A percentile compares a stretch with the other conserved stretches of the same genome.
Conservation (phyloP, 2,329 filamentous ascomycete species). For the Myriangium duriaei region DNA sequence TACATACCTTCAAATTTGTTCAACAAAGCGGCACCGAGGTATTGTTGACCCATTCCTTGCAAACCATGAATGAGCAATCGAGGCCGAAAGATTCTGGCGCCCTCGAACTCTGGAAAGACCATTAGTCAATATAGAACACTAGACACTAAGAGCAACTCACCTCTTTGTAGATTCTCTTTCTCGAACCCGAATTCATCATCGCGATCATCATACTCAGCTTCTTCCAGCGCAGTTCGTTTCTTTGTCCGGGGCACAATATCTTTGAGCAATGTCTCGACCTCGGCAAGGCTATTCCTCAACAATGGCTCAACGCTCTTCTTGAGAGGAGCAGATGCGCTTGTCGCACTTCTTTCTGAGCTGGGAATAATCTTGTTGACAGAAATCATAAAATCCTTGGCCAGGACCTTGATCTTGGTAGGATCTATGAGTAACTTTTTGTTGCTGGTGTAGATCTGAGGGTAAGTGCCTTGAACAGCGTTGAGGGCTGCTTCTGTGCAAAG, state of each 20-base stretch:
- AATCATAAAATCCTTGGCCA: conserved; percentile 92
- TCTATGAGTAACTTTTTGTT: conserved; percentile 84
- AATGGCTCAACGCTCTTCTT: conserved; percentile 72
- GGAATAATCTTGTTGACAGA: conserved; percentile 94
- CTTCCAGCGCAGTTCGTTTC: conserved; percentile 77
- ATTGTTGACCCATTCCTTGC: conserved; percentile 85
- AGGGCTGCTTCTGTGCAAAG: conserved; percentile 91
- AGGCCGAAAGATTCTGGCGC: conserved; percentile 75
- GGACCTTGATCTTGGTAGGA: conserved; percentile 68
- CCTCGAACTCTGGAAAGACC: conserved; percentile 50
- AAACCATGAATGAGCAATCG: conserved; percentile 71
- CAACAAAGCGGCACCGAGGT: conserved; percentile 71
- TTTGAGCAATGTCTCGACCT: conserved; percentile 52
- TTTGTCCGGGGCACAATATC: conserved; percentile 76
- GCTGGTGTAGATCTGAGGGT: conserved; percentile 89
- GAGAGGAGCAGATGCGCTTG: conserved; percentile 70
- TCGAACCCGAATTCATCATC: conserved; percentile 75
- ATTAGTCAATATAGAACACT: not conserved
- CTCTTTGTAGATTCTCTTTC: conserved; percentile 58
- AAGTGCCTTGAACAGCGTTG: conserved; percentile 89
- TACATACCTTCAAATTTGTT: conserved; percentile 89
- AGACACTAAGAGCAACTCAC: conserved; percentile 6
- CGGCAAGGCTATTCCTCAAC: conserved; percentile 56
- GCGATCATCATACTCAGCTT: conserved; percentile 83
- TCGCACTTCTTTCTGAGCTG: conserved; percentile 80